phyloP scores from a whole-genome alignment of 306 rosid genomes.

The Chamaecrista fasciculata region DNA sequence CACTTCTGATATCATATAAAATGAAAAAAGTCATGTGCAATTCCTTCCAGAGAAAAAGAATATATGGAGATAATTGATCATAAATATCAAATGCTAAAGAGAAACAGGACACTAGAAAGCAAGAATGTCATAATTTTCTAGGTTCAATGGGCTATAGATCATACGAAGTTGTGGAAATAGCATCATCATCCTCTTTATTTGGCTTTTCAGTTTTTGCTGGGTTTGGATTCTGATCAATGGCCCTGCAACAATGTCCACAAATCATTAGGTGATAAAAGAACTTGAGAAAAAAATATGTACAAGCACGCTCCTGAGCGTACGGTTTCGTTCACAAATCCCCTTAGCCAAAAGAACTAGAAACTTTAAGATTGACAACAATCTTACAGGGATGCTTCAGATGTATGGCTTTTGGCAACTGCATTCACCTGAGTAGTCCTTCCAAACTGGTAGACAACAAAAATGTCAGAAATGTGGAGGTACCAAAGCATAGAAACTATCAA shows the following conservation, averaged over 20 bases:
- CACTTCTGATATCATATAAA: conserved; percentile 46
- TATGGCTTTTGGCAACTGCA: conserved; percentile 37
- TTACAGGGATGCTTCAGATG: conserved; percentile 56
- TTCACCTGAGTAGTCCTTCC: conserved; percentile 43
- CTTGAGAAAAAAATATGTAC: conserved; percentile 9
- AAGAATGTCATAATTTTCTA: conserved; percentile 9
- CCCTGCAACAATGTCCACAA: conserved; percentile 44
- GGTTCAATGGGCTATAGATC: conserved; percentile 29
- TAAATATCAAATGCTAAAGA: conserved; percentile 18
- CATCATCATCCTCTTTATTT: conserved; percentile 69
- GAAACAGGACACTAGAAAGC: neutral
- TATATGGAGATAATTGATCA: neutral
- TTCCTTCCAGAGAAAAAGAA: conserved; percentile 11
- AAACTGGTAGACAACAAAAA: conserved; percentile 41
- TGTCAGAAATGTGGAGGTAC: conserved; percentile 11
- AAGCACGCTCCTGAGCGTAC: neutral
- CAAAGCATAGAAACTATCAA: conserved; percentile 17
- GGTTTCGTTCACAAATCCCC: neutral
- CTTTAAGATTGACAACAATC: conserved; percentile 16
- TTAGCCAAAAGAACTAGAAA: neutral
- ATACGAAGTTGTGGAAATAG: conserved; percentile 79
- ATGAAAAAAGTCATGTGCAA: neutral
- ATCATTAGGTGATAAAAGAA: conserved; percentile 13
- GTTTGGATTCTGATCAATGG: conserved; percentile 47
- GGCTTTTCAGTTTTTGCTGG: conserved; percentile 42